These are phyloP conservation scores for Colletotrichum sp. DNA, from an alignment of 2,329 filamentous ascomycete species.

Conservation along the genomic window DNA sequence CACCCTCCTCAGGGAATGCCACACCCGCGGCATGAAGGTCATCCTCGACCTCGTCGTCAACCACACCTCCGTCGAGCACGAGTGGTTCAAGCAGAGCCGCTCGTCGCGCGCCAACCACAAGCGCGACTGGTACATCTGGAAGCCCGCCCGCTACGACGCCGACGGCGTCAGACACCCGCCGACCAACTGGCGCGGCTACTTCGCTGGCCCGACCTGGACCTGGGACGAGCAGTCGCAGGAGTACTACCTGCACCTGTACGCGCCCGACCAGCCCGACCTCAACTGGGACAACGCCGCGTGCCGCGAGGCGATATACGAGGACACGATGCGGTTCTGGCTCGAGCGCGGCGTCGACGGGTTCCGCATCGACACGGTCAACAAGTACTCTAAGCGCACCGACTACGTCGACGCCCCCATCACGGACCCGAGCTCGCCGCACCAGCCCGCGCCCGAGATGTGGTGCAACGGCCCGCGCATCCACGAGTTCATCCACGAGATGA, in stretches of 20 bases:
- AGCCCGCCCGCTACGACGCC: slow-evolving; percentile 56
- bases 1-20: slow-evolving; percentile 61
- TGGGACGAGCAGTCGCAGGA: slow-evolving; percentile 56
- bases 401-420: slow-evolving; percentile 58
- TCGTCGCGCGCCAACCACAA: slow-evolving; percentile 55
- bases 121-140: slow-evolving; percentile 72
- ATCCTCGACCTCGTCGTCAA: slow-evolving; percentile 78
- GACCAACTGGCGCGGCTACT: slow-evolving; percentile 60
- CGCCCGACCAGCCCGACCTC: slow-evolving; percentile 74
- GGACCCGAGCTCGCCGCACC: slow-evolving; percentile 39
- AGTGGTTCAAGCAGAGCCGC: slow-evolving; percentile 62
- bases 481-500: slow-evolving; percentile 67
- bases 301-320: slow-evolving; percentile 69
- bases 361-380: slow-evolving; percentile 72
- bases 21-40: slow-evolving; percentile 66
- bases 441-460: slow-evolving; percentile 54
- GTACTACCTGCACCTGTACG: slow-evolving; percentile 68
- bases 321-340: slow-evolving; percentile 76
- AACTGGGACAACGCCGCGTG: slow-evolving; percentile 77
- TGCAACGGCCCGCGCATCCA: slow-evolving; percentile 68
- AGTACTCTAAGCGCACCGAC: slow-evolving; percentile 65
- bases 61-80: slow-evolving; percentile 63
- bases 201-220: slow-evolving; percentile 55
- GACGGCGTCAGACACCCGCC: slow-evolving; percentile 61
- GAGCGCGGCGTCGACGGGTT: slow-evolving; percentile 70